Base-by-base conservation (phyloP, 2,329 filamentous ascomycete genomes). In the Dendrostoma leiphaemia region DNA sequence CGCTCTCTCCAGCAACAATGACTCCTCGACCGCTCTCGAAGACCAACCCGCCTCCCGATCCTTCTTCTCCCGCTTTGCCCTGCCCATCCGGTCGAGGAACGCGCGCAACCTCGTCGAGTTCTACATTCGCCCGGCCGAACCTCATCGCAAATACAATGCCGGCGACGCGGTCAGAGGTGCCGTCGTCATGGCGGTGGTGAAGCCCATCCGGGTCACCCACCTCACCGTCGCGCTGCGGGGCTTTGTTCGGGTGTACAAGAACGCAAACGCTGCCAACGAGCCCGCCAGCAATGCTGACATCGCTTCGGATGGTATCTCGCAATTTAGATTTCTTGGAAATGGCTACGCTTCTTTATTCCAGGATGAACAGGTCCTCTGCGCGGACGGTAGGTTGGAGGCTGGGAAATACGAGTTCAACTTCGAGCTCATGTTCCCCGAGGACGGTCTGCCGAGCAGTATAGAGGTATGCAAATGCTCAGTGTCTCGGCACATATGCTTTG, bases 301-400 rank as follows among this genome's bases (percentile, higher is more conserved):
- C 63, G 71, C 63, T 58, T 69, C 65, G 37, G 63, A 64, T 60
- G 66, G 64, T 29, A 49, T 55, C 23, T 63, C 62, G 24, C 72
- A 70, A 26, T 71, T 74, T 19, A 79, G 79, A 60, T 90, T 89
- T 65, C 86, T 86, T 64, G 87, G 86, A 62, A 90, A 90, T 73
- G 89, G 89, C 29, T 84, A 90, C 62, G 88, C 86, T n/a, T 88
- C 87, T 38, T 74, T 94, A 43, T 94, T 93, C 65, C 86, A 91
- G 69, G 90, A 94, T 65, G 89, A 94, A 72, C 81, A 86, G 66
- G 86, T 90, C 13, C 73, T 94, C 32, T 91, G 89, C 65, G 89
- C 89, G 21, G 88, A 92, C 63, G 89, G 90, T 13, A 81, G 86
- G 63, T 73, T 94, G 32, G 85, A 88, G 48, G 80, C 88, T 44